A percentile compares a stretch with the other conserved stretches of the same genome.
phyloP scores from a whole-genome alignment of 306 rosid species.

The Bauhinia variegata region DNA sequence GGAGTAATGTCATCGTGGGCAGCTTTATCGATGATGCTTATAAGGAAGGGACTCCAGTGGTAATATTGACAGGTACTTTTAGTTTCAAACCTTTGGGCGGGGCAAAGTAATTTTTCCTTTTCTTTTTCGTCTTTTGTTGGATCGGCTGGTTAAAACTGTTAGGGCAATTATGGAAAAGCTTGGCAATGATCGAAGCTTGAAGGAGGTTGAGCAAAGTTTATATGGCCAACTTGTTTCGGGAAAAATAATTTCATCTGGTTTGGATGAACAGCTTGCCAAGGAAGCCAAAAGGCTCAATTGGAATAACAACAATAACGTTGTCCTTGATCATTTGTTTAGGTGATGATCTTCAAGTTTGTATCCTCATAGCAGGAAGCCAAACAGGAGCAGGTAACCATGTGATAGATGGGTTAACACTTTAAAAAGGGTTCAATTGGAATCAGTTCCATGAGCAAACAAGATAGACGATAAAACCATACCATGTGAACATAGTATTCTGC shows the following conservation, averaged over 20 bases:
- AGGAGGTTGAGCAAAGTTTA: constrained; percentile 78
- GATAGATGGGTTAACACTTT: no score
- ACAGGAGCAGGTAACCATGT: no score
- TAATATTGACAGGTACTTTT: constrained; percentile 73
- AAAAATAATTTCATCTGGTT: constrained; percentile 57
- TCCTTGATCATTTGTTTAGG: no score
- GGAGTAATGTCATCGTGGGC: constrained; percentile 41
- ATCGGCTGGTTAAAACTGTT: constrained; percentile 24
- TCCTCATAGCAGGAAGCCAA: no score
- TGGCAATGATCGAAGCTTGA: constrained; percentile 65
- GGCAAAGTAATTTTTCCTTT: constrained; percentile 40
- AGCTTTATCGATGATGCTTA: constrained; percentile 86
- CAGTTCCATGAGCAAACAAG: no score
- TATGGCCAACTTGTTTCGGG: constrained; percentile 61
- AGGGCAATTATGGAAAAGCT: constrained; percentile 78
- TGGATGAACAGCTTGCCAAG: constrained; percentile 74
- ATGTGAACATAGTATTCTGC: constrained; percentile 12
- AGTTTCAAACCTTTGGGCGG: constrained; percentile 25
- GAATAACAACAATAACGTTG: no score
- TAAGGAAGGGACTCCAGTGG: constrained; percentile 68
- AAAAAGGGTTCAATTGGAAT: no score
- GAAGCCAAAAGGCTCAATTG: constrained; percentile 78
- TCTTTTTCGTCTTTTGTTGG: constrained; percentile 11
- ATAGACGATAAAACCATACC: neutral
- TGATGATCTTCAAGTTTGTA: no score